Conservation (phyloP, 805 yeast genomes). For the Sporopachydermia quercuum region DNA sequence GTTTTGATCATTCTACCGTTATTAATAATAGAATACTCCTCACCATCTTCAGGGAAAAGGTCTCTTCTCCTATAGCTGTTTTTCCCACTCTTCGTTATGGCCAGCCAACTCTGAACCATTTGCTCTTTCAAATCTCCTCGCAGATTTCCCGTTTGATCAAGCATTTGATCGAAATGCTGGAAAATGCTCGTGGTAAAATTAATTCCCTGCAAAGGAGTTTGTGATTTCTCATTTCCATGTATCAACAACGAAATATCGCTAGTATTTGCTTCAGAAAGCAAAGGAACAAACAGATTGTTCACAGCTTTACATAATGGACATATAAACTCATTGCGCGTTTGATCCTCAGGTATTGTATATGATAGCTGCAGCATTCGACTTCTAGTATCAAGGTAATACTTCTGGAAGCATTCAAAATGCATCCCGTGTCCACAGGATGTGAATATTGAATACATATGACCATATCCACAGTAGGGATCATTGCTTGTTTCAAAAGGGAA, state of each 20-base stretch:
- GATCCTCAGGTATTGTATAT: slow-evolving; percentile 65
- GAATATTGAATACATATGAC: slow-evolving; percentile 22
- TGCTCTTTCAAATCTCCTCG: slow-evolving; percentile 14
- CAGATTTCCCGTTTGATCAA: slow-evolving; percentile 5
- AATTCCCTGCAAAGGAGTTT: slow-evolving; percentile 4
- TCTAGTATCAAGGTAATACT: slow-evolving; percentile 41
- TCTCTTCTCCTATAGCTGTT: no score
- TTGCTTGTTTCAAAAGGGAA: slow-evolving; percentile 26
- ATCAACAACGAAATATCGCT: slow-evolving; percentile 8
- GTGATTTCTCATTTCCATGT: slow-evolving; percentile 4
- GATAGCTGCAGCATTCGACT: slow-evolving; percentile 58
- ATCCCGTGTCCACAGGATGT: slow-evolving; percentile 90
- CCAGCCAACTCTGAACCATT: neutral
- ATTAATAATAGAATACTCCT: no score
- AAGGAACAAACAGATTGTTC: slow-evolving; percentile 72
- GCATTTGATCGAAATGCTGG: slow-evolving; percentile 2
- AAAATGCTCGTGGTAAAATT: no score
- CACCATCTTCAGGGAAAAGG: neutral
- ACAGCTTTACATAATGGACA: slow-evolving; percentile 89
- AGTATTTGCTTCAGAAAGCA: slow-evolving; percentile 40
- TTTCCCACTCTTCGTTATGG: neutral
- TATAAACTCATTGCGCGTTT: slow-evolving; percentile 54
- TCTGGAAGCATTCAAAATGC: slow-evolving; percentile 66
- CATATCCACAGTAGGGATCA: slow-evolving; percentile 10
- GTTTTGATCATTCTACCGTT: neutral